phyloP scores from a whole-genome alignment of 2,329 filamentous ascomycete genomes.

The Hypoxylon sp. region DNA sequence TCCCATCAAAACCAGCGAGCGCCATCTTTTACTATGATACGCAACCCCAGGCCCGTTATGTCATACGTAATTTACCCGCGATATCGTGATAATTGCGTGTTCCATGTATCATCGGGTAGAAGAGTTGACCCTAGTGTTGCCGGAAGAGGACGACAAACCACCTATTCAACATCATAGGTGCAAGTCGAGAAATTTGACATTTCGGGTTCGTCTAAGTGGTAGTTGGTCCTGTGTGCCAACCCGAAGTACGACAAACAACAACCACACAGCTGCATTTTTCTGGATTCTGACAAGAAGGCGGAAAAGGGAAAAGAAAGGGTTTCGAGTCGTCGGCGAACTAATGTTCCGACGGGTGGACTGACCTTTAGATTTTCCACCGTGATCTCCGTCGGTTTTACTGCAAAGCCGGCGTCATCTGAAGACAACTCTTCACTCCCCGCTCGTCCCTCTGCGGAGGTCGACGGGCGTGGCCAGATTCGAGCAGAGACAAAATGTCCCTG shows the following conservation, averaged over 20 bases:
- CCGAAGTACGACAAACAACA: slow-evolving; percentile 21
- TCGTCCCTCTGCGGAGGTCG: slow-evolving; percentile 68
- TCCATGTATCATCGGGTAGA: slow-evolving; percentile 45
- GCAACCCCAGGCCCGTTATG: slow-evolving; percentile 30
- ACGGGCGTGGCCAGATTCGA: slow-evolving; percentile 59
- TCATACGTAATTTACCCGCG: slow-evolving; percentile 27
- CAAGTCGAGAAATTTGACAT: slow-evolving; percentile 9
- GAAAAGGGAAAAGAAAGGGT: slow-evolving; percentile 13
- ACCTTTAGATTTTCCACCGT: slow-evolving; percentile 21
- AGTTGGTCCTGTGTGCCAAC: slow-evolving; percentile 12
- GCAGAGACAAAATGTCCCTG: slow-evolving; percentile 59
- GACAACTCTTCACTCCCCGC: slow-evolving; percentile 54
- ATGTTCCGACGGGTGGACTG: slow-evolving; percentile 24
- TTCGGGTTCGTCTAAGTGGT: slow-evolving; percentile 6
- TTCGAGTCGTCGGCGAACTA: slow-evolving; percentile 16
- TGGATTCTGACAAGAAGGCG: slow-evolving; percentile 27
- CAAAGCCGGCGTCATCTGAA: slow-evolving; percentile 37
- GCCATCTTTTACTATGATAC: slow-evolving; percentile 36
- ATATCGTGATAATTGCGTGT: slow-evolving; percentile 37
- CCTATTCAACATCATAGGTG: slow-evolving; percentile 39
- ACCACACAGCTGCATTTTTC: slow-evolving; percentile 11
- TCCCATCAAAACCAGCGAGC: slow-evolving; percentile 12
- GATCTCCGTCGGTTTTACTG: slow-evolving; percentile 23
- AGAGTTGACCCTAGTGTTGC: slow-evolving; percentile 38
- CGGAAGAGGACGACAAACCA: slow-evolving; percentile 39